These are phyloP conservation scores for Pharnaceum exiguum DNA, from an alignment of 148 eudicot species.

Conservation along the genomic window DNA sequence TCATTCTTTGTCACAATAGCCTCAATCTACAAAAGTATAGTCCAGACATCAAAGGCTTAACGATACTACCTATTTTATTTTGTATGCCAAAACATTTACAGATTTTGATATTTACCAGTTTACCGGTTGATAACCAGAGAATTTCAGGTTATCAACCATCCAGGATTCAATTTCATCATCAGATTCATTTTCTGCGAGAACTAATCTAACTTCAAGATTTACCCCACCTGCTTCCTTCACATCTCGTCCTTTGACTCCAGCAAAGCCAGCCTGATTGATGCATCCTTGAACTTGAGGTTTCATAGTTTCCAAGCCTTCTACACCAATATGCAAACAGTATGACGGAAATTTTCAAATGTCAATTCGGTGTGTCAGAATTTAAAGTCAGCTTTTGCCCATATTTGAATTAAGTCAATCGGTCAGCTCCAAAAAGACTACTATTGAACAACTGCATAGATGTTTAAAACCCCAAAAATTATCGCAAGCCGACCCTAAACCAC, in stretches of 20 bases:
- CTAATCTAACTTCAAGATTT: constrained; percentile 64
- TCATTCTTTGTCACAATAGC: constrained; percentile 91
- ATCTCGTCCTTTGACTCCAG: constrained; percentile 28
- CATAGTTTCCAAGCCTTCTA: constrained; percentile 74
- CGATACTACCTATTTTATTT: not conserved
- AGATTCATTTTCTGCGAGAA: constrained; percentile 44
- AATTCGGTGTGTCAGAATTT: no score
- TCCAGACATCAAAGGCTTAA: not conserved
- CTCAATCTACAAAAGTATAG: constrained; percentile 58
- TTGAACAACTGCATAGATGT: no score
- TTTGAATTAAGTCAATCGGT: no score
- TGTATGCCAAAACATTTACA: not conserved
- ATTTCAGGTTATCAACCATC: constrained; percentile 69
- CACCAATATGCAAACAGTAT: constrained; percentile 53
- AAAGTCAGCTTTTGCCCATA: no score
- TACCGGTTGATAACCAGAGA: constrained; percentile 88
- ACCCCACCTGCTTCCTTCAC: constrained; percentile 54
- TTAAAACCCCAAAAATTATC: no score
- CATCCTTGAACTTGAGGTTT: constrained; percentile 59
- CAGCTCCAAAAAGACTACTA: no score
- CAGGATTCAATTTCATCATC: constrained; percentile 42
- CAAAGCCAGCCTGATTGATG: constrained; percentile 28
- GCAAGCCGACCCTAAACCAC: no score
- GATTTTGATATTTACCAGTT: constrained; percentile 5
- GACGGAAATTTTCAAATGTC: no score